Percentiles rank a stretch among this genome's conserved stretches.
phyloP scores from a whole-genome alignment of 805 yeast genomes.

The Suhomyces sp. region DNA sequence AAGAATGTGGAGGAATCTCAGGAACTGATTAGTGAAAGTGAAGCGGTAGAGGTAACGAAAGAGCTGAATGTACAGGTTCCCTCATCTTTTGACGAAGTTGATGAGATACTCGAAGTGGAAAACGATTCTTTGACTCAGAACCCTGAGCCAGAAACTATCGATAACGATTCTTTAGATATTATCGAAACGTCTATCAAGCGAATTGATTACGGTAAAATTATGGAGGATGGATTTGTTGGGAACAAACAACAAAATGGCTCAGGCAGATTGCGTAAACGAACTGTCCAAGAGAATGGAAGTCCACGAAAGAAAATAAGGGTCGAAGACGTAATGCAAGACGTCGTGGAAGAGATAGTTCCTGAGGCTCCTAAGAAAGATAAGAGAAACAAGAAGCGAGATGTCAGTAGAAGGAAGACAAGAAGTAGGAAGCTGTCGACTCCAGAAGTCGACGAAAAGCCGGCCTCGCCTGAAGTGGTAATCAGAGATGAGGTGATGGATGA shows the following conservation, averaged over 20 bases:
- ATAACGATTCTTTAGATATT: conserved; percentile 7
- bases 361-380: not conserved
- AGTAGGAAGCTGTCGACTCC: not conserved
- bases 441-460: not conserved
- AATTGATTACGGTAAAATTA: conserved; percentile 6
- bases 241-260: not conserved
- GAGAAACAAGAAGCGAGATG: not conserved
- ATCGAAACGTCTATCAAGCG: not conserved
- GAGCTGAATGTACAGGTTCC: conserved; percentile 5
- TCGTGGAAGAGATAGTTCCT: not conserved
- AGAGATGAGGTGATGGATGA: not conserved
- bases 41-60: not conserved
- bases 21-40: not conserved
- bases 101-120: conserved; percentile 6
- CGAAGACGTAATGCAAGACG: not conserved
- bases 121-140: conserved; percentile 6
- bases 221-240: conserved; percentile 7
- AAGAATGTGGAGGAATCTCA: not conserved
- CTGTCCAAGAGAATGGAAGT: not conserved
- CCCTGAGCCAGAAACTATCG: conserved; percentile 9
- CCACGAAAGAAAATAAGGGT: conserved; percentile 1
- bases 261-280: not conserved
- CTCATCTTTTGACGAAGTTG: conserved; percentile 8
- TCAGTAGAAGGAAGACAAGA: not conserved
- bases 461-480: not conserved